A percentile compares a stretch with the other conserved stretches of the same genome.
Evolutionary conservation across 23 red algal species (phyloP).

Genomic region (Gracilaria domingensis): DNA sequence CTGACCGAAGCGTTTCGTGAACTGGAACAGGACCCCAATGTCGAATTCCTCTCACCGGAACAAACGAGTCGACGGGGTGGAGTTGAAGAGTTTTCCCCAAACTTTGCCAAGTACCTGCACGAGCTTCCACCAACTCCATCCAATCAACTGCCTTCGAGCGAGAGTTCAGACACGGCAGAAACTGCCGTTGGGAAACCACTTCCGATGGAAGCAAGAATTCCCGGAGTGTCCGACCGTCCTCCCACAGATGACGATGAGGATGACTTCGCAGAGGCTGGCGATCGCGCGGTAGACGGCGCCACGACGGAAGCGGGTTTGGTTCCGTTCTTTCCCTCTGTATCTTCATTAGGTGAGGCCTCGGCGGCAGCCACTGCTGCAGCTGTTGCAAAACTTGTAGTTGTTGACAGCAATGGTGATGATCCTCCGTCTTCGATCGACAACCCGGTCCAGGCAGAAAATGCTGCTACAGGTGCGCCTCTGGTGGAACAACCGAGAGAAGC

Average conservation of each 20-base stretch:
- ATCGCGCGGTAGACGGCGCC: neutral
- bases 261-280: neutral
- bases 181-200: conserved; percentile 2
- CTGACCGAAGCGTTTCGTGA: neutral
- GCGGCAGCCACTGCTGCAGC: neutral
- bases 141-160: conserved; percentile 20
- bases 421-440: conserved; percentile 2
- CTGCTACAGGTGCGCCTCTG: neutral
- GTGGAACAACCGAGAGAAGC: neutral
- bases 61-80: neutral
- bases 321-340: neutral
- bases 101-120: conserved; percentile 42
- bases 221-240: neutral
- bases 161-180: neutral
- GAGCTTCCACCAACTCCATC: conserved; percentile 35
- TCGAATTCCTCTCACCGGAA: neutral
- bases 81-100: conserved; percentile 19
- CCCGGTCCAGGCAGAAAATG: neutral
- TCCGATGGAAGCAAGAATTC: neutral
- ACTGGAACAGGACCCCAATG: neutral
- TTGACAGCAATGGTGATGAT: neutral
- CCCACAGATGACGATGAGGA: neutral
- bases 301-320: neutral
- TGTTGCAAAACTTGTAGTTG: neutral
- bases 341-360: neutral